Base-by-base conservation (phyloP, 768 basidiomycete species). In the Lepiota venenata region DNA sequence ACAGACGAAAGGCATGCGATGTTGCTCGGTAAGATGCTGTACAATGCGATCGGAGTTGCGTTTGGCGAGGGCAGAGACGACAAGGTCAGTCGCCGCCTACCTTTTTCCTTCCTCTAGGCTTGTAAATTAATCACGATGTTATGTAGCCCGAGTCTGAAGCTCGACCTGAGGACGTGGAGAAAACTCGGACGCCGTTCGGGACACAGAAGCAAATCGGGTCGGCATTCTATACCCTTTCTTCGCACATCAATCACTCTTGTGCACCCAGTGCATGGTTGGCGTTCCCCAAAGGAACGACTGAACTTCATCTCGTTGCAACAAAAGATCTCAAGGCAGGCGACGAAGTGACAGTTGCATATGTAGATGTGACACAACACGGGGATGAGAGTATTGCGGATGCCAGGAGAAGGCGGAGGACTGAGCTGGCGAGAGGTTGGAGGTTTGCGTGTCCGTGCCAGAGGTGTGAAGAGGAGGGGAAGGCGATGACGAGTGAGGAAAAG, bases 221-320 rank as follows among this genome's bases (percentile, higher is more conserved):
- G 46, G 91, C 84, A 14, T 70, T 91, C 61, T 93, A 90, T 66
- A 75, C 81, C 20, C 76, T 91, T 47, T 91, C 91, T 1, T 80
- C 88, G 35, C 91, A 93, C 70, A 75, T 90, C 47, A 68, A 76
- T 3, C 91, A 93, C 68, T 90, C 89, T 7, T 93, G 91, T 67
- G 64, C 73, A 9, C 91, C 91, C 36, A 79, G 76, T 47, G 81
- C 83, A 8, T 76, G 78, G 3, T 84, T 88, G 7, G 75, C 80
- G 8, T 93, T 91, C 71, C 70, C 70, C 51, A 67, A 73, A 0
- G 88, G 87, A 47, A 89, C 84, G 18, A 74, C 87, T 15, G 81
- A 90, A 60, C 74, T 93, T 36, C 78, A 81, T 56, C 79, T 93
- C 61, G 68, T 90, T 57, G 89, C 91, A 42, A 79, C 69, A 53